Evolutionary conservation across 306 rosid species (phyloP), one percentile per base, ranked within the genome.

Genomic region (Vicia villosa): DNA sequence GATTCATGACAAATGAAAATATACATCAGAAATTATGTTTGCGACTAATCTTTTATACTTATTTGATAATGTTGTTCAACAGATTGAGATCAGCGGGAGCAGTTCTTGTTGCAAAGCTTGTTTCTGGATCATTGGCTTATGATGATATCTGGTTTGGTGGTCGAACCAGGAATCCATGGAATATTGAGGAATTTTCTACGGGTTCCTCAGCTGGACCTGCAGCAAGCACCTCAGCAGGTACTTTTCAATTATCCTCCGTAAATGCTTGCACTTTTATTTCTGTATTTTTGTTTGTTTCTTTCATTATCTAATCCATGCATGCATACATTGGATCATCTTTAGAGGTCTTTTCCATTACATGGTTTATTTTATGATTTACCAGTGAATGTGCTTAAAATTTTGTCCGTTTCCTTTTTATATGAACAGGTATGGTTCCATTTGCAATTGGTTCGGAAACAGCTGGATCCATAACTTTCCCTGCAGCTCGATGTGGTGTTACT

Each of bases 61-160:
- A 69, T 43, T 63, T 42, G 71, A 50, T 57, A 80, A 45, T 57
- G 66, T 43, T 28, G 36, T 28, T 51, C 22, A 7, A n/a, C 66
- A 87, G 95, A 76, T 76, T 87, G 78, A 86, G 82, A 70, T 84
- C 84, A 50, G 84, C 86, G 0, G 92, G 88, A 59, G 88, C 88
- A 1, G 87, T 92, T 84, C 96, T 92, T 15, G 86, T 87, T 74
- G 90, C 96, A 46, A 92, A 87, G 80, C 95, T 89, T 78, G 97
- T 83, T 74, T 16, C 92, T 49, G 92, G 95, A 70, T 83, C 88
- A 10, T 79, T 92, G 77, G 96, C 96, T 50, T 92, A 87, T 72
- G 90, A 92, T 77, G 96, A 89, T 74, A 82, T 92, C 60, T 87
- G 92, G 97, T 92, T 87, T 59, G 95, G 95, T 8, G 92, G 96